A percentile compares a stretch with the other conserved stretches of the same genome.
Evolutionary conservation across 768 basidiomycete genomes (phyloP).

Genomic region (Boletus vermiculosoides): DNA sequence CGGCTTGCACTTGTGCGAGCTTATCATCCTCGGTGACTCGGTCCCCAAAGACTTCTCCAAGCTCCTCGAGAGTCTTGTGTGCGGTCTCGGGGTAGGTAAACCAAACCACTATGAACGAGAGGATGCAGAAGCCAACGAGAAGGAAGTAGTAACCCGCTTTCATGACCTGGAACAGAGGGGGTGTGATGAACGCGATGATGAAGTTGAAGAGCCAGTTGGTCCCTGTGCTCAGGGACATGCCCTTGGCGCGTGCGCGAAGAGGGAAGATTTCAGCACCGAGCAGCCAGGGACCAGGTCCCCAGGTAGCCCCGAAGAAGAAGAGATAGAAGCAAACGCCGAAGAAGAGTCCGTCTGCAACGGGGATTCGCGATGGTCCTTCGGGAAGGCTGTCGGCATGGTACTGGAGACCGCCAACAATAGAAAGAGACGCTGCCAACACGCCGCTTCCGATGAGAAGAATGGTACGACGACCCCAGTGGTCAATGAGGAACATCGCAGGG

Average conservation of each 20-base stretch:
- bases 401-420: conserved; percentile 53
- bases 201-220: conserved; percentile 38
- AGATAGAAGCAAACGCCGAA: conserved; percentile 55
- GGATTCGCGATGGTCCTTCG: conserved; percentile 28
- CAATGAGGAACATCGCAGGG: conserved; percentile 53
- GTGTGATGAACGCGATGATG: conserved; percentile 48
- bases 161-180: conserved; percentile 56
- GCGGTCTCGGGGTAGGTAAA: conserved; percentile 52
- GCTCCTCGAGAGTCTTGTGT: conserved; percentile 46
- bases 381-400: conserved; percentile 41
- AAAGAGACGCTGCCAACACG: conserved; percentile 44
- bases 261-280: conserved; percentile 53
- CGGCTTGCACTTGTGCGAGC: conserved; percentile 14
- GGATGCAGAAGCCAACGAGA: conserved; percentile 44
- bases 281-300: conserved; percentile 56
- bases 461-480: conserved; percentile 49
- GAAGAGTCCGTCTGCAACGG: conserved; percentile 38
- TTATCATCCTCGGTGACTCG: conserved; percentile 24
- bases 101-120: conserved; percentile 46
- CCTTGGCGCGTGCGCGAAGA: conserved; percentile 38
- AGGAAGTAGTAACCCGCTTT: conserved; percentile 52
- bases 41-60: conserved; percentile 50
- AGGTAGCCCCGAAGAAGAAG: conserved; percentile 56
- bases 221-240: conserved; percentile 38
- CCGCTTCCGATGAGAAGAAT: conserved; percentile 50